Evolutionary conservation across 2,329 filamentous ascomycete genomes (phyloP), one percentile per base, ranked within the genome.

Genomic region (Fusarium pseudoanthophilum): DNA sequence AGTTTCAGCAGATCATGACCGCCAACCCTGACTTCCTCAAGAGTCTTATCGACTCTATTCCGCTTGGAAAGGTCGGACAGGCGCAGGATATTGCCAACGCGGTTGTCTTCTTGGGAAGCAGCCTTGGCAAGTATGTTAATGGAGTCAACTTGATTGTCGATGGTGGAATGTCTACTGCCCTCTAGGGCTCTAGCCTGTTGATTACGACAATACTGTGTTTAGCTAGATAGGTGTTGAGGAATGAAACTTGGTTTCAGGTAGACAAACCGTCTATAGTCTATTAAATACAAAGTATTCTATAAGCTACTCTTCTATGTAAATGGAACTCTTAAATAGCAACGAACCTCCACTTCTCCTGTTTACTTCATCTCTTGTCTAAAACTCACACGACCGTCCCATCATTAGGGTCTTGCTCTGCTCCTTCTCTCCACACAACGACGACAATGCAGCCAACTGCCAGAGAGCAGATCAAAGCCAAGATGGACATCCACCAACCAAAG

Each of bases 81-180:
- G 68, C 60, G 0, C 58, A 78, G 32, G 78, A 79, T 18, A 32
- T 77, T 1, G 76, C 78, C 0, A 79, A 79, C 16, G 72, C 75
- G 0, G 75, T 72, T 2, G 21, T 79, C 2, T 79, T 78, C 18
- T 28, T 79, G 7, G 74, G 72, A 1, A 78, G 78, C 7, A 34
- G 24, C 1, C 70, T 79, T 1, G 71, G 76, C 2, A 72, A 58
- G 28, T 79, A 71, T 24, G 70, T 75, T 7, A 67, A 56, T 0
- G 78, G 78, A 24, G 40, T 67, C 0, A 77, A 67, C n/a, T 15
- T 79, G 18, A 4, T 77, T 14, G 46, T 79, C 3, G 78, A 79
- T 60, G 78, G 78, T 4, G 73, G 62, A 16, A 61, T 75, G 46
- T 66, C 69, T 4, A 62, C 48, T 18, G 5, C 30, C 0, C 30